Evolutionary conservation across 768 basidiomycete genomes (phyloP).

Genomic region (Lepiota venenata): DNA sequence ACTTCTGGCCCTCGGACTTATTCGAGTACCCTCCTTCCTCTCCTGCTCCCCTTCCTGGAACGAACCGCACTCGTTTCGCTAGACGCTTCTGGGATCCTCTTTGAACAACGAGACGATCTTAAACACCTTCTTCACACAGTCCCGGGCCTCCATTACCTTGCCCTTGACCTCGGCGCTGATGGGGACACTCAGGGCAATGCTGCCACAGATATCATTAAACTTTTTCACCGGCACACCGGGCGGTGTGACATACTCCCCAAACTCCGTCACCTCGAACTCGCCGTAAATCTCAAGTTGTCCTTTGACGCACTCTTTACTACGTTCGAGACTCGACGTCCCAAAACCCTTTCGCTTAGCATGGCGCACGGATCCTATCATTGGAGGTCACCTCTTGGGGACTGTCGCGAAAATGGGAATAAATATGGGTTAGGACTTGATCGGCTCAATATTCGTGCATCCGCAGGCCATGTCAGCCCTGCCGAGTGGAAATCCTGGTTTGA

Average conservation of each 20-base stretch:
- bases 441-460: constrained; percentile 9
- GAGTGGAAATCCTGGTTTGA: constrained; percentile 13
- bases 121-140: background rate
- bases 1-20: constrained; percentile 9
- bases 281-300: constrained; percentile 8
- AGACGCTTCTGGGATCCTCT: constrained; percentile 9
- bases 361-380: no score
- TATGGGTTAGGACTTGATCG: background rate
- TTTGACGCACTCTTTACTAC: constrained; percentile 6
- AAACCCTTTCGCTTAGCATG: no score
- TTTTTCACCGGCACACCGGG: constrained; percentile 3
- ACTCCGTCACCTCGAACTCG: constrained; percentile 10
- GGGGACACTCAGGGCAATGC: background rate
- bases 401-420: background rate
- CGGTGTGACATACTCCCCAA: constrained; percentile 7
- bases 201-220: background rate
- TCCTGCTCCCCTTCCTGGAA: constrained; percentile 3
- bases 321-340: constrained; percentile 10
- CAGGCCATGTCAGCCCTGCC: constrained; percentile 6
- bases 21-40: background rate
- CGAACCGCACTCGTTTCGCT: background rate
- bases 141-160: constrained; percentile 1
- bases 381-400: background rate
- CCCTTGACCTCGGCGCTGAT: background rate
- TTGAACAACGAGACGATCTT: constrained; percentile 8